A percentile compares a stretch with the other conserved stretches of the same genome.
Evolutionary conservation across 495 filamentous ascomycete species (phyloP).

Genomic region (Xylaria venustula): DNA sequence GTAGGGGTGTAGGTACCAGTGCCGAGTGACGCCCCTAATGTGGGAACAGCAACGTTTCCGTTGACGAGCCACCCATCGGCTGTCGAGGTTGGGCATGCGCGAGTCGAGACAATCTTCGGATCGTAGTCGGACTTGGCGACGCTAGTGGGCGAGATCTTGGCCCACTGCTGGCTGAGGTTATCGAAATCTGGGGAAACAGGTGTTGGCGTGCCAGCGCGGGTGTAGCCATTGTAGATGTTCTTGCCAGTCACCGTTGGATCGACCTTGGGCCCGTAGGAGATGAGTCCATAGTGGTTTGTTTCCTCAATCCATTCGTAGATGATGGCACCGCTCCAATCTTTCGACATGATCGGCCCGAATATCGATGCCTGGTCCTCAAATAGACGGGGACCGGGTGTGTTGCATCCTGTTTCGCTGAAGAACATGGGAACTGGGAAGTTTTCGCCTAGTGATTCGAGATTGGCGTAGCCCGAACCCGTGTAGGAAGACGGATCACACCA

Average conservation of each 20-base stretch:
- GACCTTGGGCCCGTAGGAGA: slow-evolving; percentile 67
- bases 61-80: slow-evolving; percentile 69
- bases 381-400: slow-evolving; percentile 60
- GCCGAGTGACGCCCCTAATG: slow-evolving; percentile 55
- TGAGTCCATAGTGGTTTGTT: slow-evolving; percentile 78
- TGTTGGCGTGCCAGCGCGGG: slow-evolving; percentile 68
- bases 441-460: slow-evolving; percentile 53
- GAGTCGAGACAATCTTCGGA: slow-evolving; percentile 54
- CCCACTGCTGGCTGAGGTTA: slow-evolving; percentile 78
- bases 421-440: slow-evolving; percentile 73
- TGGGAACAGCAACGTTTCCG: slow-evolving; percentile 66
- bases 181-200: slow-evolving; percentile 73
- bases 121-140: slow-evolving; percentile 63
- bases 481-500: slow-evolving; percentile 75
- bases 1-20: slow-evolving; percentile 28
- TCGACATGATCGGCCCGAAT: slow-evolving; percentile 67
- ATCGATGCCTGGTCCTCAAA: slow-evolving; percentile 79
- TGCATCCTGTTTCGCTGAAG: slow-evolving; percentile 83
- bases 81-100: slow-evolving; percentile 70
- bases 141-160: slow-evolving; percentile 65
- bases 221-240: slow-evolving; percentile 63
- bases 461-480: slow-evolving; percentile 65
- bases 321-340: slow-evolving; percentile 78
- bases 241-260: slow-evolving; percentile 45
- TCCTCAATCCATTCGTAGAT: slow-evolving; percentile 78